These are phyloP conservation scores for Sclerotinia nivalis DNA, from an alignment of 2,329 filamentous ascomycete genomes.

Conservation along the genomic window DNA sequence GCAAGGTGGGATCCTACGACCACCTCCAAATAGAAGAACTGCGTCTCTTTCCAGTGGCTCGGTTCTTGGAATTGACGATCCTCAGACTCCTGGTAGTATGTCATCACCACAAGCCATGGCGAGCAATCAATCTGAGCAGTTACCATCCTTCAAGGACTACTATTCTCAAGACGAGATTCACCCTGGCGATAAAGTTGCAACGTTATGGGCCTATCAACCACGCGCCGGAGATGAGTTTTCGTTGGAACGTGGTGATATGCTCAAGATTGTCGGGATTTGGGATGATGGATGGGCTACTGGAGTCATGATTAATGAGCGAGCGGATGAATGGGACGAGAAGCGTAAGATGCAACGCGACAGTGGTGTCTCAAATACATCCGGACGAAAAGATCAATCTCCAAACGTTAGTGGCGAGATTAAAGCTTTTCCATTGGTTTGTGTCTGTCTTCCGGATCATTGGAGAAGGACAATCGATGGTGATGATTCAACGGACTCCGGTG, in stretches of 20 bases:
- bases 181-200: constrained; percentile 83
- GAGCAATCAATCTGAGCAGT: constrained; percentile 91
- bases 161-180: constrained; percentile 97
- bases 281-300: constrained; percentile 99
- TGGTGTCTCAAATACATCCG: constrained; percentile 82
- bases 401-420: constrained; percentile 84
- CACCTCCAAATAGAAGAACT: constrained; percentile 69
- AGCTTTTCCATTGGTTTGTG: constrained; percentile 94
- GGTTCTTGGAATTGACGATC: constrained; percentile 66
- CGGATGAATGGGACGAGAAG: constrained; percentile 84
- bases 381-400: constrained; percentile 61
- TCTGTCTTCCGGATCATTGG: constrained; percentile 95
- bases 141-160: constrained; percentile 97
- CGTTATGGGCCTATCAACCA: constrained; percentile 95
- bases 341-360: constrained; percentile 83
- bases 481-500: constrained; percentile 63
- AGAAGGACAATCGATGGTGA: constrained; percentile 94
- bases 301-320: constrained; percentile 75
- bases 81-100: constrained; percentile 73
- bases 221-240: constrained; percentile 91
- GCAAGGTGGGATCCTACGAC: constrained; percentile 56
- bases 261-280: constrained; percentile 98
- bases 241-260: constrained; percentile 92
- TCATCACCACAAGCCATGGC: constrained; percentile 82
- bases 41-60: constrained; percentile 90